Base-by-base conservation (phyloP, 441 rosid genomes). In the Arabidopsis hybrid region DNA sequence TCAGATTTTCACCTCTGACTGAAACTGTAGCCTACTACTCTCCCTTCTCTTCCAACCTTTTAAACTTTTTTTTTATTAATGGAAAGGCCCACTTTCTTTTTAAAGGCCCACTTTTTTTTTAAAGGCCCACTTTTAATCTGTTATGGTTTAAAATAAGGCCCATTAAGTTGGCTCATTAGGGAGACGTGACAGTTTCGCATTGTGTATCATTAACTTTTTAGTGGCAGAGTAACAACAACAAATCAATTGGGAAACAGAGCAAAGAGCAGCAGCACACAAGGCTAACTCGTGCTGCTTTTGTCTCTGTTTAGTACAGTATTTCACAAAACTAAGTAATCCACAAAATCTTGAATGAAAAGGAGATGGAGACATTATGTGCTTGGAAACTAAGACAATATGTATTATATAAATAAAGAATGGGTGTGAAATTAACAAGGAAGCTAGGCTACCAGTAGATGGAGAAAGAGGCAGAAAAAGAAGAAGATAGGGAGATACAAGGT, bases 381-480 rank as follows among this genome's bases (percentile, higher is more conserved):
- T 29, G 7, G 34, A 51, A 21, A 51, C 32, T 29, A 36, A 60
- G 21, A 57, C 39, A 72, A 34, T 26, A 26, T 26, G 29, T 26
- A 58, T 31, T 9, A 58, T 38, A 26, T n/a, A 26, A 16, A 62
- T 12, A 51, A 74, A 49, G 60, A 73, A 73, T 73, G 67, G 39
- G 50, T 55, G 61, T 6, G 47, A 70, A 47, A 43, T n/a, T 70
- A 72, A 53, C 56, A 45, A 64, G 8, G 16, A 47, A 59, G 38
- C 17, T 46, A 61, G 17, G 61, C 72, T 39, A 60, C 72, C 66
- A 77, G 14, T 3, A 72, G 62, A 65, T 71, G 73, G 50, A 77
- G 62, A 51, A 65, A 66, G 68, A 77, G 31, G 29, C 72, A 59
- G 57, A 65, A 42, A 51, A 71, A 7, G 7, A 51, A 77, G 21